Base-by-base conservation (phyloP, 2,329 filamentous ascomycete genomes). In the Cryphonectria radicalis region DNA sequence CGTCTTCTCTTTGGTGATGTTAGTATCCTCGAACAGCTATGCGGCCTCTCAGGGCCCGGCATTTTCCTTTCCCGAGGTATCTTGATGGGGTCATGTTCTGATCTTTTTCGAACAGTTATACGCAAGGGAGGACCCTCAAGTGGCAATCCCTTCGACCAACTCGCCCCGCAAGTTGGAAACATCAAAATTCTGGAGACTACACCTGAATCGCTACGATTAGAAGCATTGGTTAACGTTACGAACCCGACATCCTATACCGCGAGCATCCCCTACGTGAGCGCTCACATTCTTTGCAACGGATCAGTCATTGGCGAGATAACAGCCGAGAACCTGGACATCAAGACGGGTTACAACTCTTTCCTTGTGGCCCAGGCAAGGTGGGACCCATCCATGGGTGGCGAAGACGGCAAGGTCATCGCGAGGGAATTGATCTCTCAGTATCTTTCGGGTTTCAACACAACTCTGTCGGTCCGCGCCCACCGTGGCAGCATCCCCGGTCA, bases 191-290 rank as follows among this genome's bases (percentile, higher is more conserved):
- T 92, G 57, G 89, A 92, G 70, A 97, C 94, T 0, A 91, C 91
- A 1, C 83, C 87, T 50, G 89, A 89, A 3, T 92, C 92, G 4
- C 84, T 98, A 63, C 89, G 87, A 28, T 82, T 98, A 50, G 85
- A 90, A 77, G 92, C 93, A 19, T 82, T 85, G 55, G 86, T 97
- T 77, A 97, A 96, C 78, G 86, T 97, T 72, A 97, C 93, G 4
- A 99, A 99, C 77, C 95, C 95, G 1, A 97, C 95, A 0, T 87
- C 91, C 4, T 98, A 98, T 79, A 91, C 93, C 5, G 95, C 94
- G 4, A 85, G 84, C 2, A 85, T 98, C n/a, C 95, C 95, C 1
- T 95, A 90, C 73, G 82, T 93, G 74, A 94, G 92, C 78, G 87
- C 97, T 60, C 89, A 94, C 73, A 82, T 98, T 59, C 79, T 93